phyloP scores from a whole-genome alignment of 106 monocot genomes.

The Ottelia alismoides region DNA sequence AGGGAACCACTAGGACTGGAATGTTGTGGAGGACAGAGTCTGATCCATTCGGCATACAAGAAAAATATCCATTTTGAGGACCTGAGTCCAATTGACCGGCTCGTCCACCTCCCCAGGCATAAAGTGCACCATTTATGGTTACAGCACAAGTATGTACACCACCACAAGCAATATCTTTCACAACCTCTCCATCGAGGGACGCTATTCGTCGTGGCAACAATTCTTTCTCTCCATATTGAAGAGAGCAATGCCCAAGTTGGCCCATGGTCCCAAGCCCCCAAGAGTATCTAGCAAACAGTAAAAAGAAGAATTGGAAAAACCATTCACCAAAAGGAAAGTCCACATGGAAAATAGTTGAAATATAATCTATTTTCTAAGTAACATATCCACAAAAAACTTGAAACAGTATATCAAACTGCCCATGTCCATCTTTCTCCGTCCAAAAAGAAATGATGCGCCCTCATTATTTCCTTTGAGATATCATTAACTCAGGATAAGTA shows the following conservation, averaged over 20 bases:
- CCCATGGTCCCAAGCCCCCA: conserved; percentile 94
- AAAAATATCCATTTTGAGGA: conserved; percentile 49
- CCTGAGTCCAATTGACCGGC: conserved; percentile 76
- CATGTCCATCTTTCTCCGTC: too few species aligned
- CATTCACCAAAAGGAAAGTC: too few species aligned
- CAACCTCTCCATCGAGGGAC: conserved; percentile 45
- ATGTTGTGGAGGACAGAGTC: conserved; percentile 49
- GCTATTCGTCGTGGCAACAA: conserved; percentile 80
- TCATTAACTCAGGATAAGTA: too few species aligned
- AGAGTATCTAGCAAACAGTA: conserved; percentile 53
- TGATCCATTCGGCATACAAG: conserved; percentile 40
- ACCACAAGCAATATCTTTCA: conserved; percentile 74
- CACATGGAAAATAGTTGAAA: too few species aligned
- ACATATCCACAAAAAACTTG: too few species aligned
- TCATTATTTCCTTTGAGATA: too few species aligned
- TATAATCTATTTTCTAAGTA: too few species aligned
- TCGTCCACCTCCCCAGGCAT: conserved; percentile 94
- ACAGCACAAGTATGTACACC: conserved; percentile 84
- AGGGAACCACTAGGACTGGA: conserved; percentile 53
- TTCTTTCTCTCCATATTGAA: conserved; percentile 73
- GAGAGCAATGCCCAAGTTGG: conserved; percentile 92
- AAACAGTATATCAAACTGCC: too few species aligned
- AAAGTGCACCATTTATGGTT: conserved; percentile 62
- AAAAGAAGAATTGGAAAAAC: too few species aligned
- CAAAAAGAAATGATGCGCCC: too few species aligned